phyloP scores from a whole-genome alignment of 805 yeast genomes.

The Maudiozyma bulderi region DNA sequence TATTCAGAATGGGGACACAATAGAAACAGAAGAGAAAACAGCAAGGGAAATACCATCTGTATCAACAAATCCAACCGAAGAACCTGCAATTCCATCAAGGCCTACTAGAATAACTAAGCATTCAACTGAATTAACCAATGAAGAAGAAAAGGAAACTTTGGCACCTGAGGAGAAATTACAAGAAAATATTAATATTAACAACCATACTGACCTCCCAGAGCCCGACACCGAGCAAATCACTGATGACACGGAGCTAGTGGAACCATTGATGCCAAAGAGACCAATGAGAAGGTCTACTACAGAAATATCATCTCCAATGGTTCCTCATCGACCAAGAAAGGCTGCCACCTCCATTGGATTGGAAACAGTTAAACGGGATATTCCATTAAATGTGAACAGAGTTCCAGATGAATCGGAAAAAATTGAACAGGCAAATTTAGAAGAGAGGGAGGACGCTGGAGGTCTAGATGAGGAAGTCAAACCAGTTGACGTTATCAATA shows the following conservation, averaged over 20 bases:
- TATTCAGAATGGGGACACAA: too few species aligned
- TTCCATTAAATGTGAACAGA: neutral
- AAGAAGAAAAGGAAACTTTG: neutral
- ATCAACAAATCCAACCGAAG: too few species aligned
- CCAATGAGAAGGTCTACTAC: constrained; percentile 2
- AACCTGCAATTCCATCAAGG: too few species aligned
- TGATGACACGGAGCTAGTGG: neutral
- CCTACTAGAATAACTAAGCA: too few species aligned
- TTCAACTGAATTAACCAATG: too few species aligned
- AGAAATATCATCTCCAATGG: neutral
- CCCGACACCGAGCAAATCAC: neutral
- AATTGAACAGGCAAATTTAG: neutral
- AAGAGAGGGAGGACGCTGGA: neutral
- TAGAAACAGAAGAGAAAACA: too few species aligned
- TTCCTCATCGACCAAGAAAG: constrained; percentile 2
- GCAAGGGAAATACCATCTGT: too few species aligned
- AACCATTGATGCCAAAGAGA: constrained; percentile 5
- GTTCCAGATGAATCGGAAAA: neutral
- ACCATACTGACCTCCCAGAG: neutral
- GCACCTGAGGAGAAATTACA: neutral
- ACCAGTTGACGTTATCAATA: neutral
- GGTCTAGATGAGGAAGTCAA: neutral
- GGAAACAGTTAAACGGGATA: neutral
- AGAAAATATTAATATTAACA: neutral
- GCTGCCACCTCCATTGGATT: neutral